A percentile compares a stretch with the other conserved stretches of the same genome.
Evolutionary conservation across 768 basidiomycete species (phyloP).

Genomic region (Pisolithus microcarpus): DNA sequence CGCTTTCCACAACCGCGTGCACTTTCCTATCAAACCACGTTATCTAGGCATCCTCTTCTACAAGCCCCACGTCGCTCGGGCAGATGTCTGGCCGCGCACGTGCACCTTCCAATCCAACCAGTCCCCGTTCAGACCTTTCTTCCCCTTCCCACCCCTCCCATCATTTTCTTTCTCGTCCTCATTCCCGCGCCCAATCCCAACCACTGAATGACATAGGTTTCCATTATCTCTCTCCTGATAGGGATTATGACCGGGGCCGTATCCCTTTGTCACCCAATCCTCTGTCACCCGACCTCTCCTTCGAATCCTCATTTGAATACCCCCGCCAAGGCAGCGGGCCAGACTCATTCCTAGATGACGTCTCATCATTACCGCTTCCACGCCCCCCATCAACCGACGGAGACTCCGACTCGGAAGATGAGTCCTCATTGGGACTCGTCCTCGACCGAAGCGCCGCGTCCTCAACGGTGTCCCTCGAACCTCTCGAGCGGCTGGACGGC

Average conservation of each 20-base stretch:
- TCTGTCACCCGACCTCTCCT: constrained; percentile 31
- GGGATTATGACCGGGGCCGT: constrained; percentile 20
- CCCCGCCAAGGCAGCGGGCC: constrained; percentile 19
- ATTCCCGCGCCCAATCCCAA: constrained; percentile 55
- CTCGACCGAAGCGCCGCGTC: constrained; percentile 50
- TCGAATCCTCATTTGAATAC: constrained; percentile 33
- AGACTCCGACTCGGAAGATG: constrained; percentile 49
- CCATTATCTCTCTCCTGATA: constrained; percentile 36
- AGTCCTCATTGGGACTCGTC: constrained; percentile 48
- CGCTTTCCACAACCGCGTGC: too few species aligned
- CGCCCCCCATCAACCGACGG: constrained; percentile 28
- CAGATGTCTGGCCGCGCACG: constrained; percentile 45
- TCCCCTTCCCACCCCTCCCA: constrained; percentile 45
- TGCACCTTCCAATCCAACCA: constrained; percentile 65
- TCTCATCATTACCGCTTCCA: constrained; percentile 57
- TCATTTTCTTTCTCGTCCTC: constrained; percentile 48
- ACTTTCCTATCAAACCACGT: constrained; percentile 5
- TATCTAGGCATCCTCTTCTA: constrained; percentile 24
- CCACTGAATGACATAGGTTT: constrained; percentile 35
- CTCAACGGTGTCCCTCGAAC: constrained; percentile 66
- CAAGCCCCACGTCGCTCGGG: constrained; percentile 39
- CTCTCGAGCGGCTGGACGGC: constrained; percentile 65
- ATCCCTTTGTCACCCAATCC: constrained; percentile 20
- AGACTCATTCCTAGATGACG: constrained; percentile 38
- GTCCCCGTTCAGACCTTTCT: constrained; percentile 24